Evolutionary conservation across 768 basidiomycete genomes (phyloP), one percentile per base, ranked within the genome.

Genomic region (Exidia glandulosa): DNA sequence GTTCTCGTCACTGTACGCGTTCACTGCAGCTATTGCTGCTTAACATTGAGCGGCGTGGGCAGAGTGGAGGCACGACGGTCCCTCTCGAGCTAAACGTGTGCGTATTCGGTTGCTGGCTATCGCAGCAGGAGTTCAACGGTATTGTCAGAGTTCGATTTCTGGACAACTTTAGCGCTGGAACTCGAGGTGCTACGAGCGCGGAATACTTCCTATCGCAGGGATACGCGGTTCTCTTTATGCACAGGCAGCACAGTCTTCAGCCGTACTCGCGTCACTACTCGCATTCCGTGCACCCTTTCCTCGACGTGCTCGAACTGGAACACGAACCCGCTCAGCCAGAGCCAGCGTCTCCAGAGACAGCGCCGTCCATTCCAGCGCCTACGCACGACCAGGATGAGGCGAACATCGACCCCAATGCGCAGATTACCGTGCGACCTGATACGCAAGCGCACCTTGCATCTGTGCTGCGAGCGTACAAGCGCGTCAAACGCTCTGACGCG

Each of bases 21-120:
- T 55, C 54, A 25, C 36, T 59, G 56, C 36, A 10, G 36, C 9
- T 54, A 32, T 25, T 48, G 56, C 52, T 32, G 31, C 37, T 32
- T 29, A 30, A 7, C 13, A 27, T 31, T n/a, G 29, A 29, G 41
- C 34, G 32, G 32, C n/a, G 16, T 25, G 27, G 7, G 29, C 66
- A 98, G 96, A 97, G 94, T 70, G 96, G 95, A 59, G 95, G 96
- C 61, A 99, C 96, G 19, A 98, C 94, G 2, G 95, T 98, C 6
- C 95, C 95, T 2, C 76, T 99, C 61, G 96, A 99, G 77, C 89
- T 94, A 78, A 98, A 98, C 69, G 94, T 97, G 96, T 97, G 80
- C 85, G 94, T 78, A 30, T n/a, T 32, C 58, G 31, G 23, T 57
- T 54, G 37, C 41, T 29, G 57, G 34, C 47, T 56, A 36, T 52